These are phyloP conservation scores for Alloteropsis angusta DNA, from an alignment of 202 grass and related monocot species.

Conservation along the genomic window DNA sequence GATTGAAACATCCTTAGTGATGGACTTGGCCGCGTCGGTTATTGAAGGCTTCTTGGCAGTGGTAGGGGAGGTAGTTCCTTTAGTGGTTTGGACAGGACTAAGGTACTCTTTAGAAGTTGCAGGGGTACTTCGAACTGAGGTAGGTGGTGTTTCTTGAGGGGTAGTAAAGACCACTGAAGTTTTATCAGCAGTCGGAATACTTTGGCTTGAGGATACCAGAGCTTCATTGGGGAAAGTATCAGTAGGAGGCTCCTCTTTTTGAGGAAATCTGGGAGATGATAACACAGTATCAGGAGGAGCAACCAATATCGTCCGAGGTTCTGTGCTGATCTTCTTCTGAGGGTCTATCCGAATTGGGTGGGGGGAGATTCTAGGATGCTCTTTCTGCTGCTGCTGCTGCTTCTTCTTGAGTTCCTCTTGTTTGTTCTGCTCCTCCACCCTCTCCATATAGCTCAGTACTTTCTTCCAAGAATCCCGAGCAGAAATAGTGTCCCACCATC, in stretches of 20 bases:
- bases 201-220: conserved; percentile 10
- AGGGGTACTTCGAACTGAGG: neutral
- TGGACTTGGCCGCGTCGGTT: neutral
- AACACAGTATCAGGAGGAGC: neutral
- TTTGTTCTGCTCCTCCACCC: conserved; percentile 19
- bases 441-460: conserved; percentile 31
- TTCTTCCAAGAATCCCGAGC: conserved; percentile 48
- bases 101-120: neutral
- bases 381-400: neutral
- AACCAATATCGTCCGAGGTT: conserved; percentile 30
- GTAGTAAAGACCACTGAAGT: neutral
- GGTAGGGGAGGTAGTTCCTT: neutral
- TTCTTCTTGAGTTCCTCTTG: conserved; percentile 29
- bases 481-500: conserved; percentile 80
- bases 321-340: neutral
- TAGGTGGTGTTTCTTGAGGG: neutral
- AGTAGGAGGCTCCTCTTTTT: neutral
- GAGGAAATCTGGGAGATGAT: neutral
- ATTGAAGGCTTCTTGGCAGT: neutral
- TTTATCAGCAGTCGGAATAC: neutral
- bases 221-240: neutral
- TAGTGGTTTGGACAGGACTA: conserved; percentile 1
- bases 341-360: conserved; percentile 4
- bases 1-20: neutral
- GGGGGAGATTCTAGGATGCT: neutral